phyloP scores from a whole-genome alignment of 179 eudicot genomes.

The Beta lomatogona region DNA sequence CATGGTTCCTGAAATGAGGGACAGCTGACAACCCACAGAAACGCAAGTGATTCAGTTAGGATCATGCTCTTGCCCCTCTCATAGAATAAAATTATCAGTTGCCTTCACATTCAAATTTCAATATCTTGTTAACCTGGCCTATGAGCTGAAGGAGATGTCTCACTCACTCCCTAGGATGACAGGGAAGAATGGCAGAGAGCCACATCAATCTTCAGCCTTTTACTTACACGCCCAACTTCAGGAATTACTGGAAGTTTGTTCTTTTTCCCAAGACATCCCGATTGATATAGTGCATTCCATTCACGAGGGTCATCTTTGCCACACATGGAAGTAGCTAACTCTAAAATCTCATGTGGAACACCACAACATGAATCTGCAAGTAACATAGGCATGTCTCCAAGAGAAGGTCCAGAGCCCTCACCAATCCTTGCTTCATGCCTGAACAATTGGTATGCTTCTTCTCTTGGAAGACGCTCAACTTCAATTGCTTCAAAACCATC shows the following conservation, averaged over 20 bases:
- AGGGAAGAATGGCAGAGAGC: neutral
- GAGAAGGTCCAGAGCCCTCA: neutral
- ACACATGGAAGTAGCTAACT: neutral
- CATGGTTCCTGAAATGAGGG: too few species aligned
- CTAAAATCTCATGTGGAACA: neutral
- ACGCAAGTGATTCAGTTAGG: too few species aligned
- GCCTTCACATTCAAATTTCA: too few species aligned
- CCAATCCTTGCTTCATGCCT: slow-evolving; percentile 15
- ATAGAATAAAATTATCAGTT: too few species aligned
- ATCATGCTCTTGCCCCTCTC: too few species aligned
- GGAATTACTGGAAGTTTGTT: neutral
- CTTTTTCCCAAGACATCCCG: neutral
- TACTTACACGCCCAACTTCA: neutral
- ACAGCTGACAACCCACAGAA: too few species aligned
- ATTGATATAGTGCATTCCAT: neutral
- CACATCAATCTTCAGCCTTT: neutral
- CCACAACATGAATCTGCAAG: slow-evolving; percentile 11
- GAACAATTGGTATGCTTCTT: slow-evolving; percentile 17
- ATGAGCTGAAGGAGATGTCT: too few species aligned
- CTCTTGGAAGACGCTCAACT: neutral
- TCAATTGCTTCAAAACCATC: neutral
- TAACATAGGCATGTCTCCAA: slow-evolving; percentile 6
- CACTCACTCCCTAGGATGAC: too few species aligned
- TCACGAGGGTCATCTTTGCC: slow-evolving; percentile 1
- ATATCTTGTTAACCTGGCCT: too few species aligned